A percentile compares a stretch with the other conserved stretches of the same genome.
phyloP scores from a whole-genome alignment of 1,139 yeast genomes.

The Pneumocystis jirovecii region DNA sequence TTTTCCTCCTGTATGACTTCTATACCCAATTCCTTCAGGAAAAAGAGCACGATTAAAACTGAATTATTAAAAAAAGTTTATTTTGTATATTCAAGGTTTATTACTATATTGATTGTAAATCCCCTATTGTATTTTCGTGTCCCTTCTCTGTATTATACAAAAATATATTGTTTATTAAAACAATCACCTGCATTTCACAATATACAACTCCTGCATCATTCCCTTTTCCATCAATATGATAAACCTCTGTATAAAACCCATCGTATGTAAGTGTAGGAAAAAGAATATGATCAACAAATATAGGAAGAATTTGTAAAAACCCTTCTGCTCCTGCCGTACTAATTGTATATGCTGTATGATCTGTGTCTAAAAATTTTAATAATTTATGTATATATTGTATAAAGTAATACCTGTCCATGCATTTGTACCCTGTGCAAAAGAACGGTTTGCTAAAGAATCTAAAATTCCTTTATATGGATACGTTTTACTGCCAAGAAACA shows the following conservation, averaged over 20 bases:
- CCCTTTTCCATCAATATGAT: conserved; percentile 81
- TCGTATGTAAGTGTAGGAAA: conserved; percentile 78
- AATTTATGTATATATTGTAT: not conserved
- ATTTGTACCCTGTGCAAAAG: conserved; percentile 65
- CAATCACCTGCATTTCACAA: conserved; percentile 94
- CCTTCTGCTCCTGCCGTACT: conserved; percentile 97
- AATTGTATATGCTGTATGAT: conserved; percentile 86
- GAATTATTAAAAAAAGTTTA: not conserved
- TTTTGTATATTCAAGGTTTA: not conserved
- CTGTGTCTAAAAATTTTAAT: conserved; percentile 37
- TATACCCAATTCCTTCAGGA: conserved; percentile 59
- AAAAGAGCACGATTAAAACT: conserved; percentile 29
- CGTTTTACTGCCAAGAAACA: conserved; percentile 84
- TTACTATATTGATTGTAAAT: not conserved
- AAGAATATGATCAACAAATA: conserved; percentile 75
- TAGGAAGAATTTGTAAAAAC: conserved; percentile 65
- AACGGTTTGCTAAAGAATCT: conserved; percentile 72
- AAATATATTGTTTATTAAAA: conserved; percentile 62
- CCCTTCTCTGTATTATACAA: conserved; percentile 19
- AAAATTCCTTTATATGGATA: conserved; percentile 86
- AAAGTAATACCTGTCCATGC: conserved; percentile 57
- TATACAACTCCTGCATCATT: conserved; percentile 94
- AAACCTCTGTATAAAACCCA: conserved; percentile 87
- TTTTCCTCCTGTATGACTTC: conserved; percentile 90
- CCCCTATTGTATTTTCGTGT: not conserved